phyloP scores from a whole-genome alignment of 176 grass and related monocot species.

The Paspalum notatum region DNA sequence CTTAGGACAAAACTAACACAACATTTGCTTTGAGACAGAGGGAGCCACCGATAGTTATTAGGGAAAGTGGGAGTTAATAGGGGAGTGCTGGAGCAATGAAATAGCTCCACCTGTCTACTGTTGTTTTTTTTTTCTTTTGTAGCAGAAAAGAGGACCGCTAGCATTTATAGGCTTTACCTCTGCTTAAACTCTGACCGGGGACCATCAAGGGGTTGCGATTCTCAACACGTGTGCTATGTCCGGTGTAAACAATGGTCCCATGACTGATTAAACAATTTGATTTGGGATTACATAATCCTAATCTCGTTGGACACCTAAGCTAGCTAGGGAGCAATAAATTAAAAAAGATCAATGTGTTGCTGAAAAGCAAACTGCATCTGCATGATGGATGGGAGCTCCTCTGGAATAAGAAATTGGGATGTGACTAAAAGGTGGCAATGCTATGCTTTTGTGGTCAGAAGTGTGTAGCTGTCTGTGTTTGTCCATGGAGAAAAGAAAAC shows the following conservation, averaged over 20 bases:
- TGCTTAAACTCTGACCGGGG: background rate
- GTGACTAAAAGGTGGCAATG: constrained; percentile 23
- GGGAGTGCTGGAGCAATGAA: too few relatives aligned
- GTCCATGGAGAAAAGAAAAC: background rate
- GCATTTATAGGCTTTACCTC: too few relatives aligned
- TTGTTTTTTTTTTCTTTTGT: too few relatives aligned
- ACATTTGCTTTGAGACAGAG: too few relatives aligned
- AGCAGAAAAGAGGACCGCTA: too few relatives aligned
- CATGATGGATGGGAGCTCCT: background rate
- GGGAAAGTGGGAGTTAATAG: too few relatives aligned
- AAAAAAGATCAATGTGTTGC: background rate
- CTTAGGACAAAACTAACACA: too few relatives aligned
- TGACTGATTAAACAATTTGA: background rate
- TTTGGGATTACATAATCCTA: background rate
- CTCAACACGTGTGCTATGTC: constrained; percentile 16
- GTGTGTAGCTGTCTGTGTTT: background rate
- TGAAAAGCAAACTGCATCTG: constrained; percentile 2
- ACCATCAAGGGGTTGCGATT: background rate
- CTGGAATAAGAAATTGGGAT: constrained; percentile 28
- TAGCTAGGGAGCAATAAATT: background rate
- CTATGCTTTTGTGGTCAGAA: background rate
- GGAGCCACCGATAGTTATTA: too few relatives aligned
- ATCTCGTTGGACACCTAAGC: constrained; percentile 35
- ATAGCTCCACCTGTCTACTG: too few relatives aligned
- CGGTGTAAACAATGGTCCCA: background rate